phyloP scores from a whole-genome alignment of 176 grass and related monocot species.

The Musa beccarii region DNA sequence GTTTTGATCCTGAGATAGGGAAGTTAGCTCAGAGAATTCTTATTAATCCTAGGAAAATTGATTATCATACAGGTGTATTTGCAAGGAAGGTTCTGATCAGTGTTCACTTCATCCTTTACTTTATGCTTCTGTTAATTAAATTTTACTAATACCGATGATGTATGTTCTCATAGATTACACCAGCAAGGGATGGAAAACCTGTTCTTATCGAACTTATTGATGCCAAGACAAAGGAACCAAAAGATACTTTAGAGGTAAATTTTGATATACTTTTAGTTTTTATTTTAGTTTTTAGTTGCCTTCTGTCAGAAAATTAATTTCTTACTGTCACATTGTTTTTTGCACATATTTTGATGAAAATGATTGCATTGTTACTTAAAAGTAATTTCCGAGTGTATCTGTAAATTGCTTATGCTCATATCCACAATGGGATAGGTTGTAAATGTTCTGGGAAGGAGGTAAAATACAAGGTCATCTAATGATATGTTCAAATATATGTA shows the following conservation, averaged over 20 bases:
- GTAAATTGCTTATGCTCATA: too few relatives aligned
- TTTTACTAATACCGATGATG: not conserved
- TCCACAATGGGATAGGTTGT: too few relatives aligned
- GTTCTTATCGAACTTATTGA: slow-evolving; percentile 93
- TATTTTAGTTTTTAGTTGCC: slow-evolving; percentile 15
- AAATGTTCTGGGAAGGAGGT: too few relatives aligned
- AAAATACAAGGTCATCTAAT: too few relatives aligned
- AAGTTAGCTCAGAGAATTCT: slow-evolving; percentile 92
- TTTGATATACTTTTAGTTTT: too few relatives aligned
- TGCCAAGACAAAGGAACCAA: slow-evolving; percentile 90
- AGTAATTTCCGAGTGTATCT: too few relatives aligned
- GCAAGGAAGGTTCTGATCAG: slow-evolving; percentile 65
- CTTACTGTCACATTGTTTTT: not conserved
- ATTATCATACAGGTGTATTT: slow-evolving; percentile 86
- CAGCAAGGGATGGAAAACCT: slow-evolving; percentile 84
- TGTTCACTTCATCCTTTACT: not conserved
- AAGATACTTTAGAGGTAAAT: slow-evolving; percentile 79
- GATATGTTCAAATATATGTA: too few relatives aligned
- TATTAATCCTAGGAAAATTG: slow-evolving; percentile 86
- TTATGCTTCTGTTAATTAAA: not conserved
- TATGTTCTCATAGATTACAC: slow-evolving; percentile 56
- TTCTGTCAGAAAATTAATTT: not conserved
- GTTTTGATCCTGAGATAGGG: slow-evolving; percentile 93
- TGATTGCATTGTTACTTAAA: too few relatives aligned
- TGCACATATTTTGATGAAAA: not conserved